Conservation (phyloP, 192 early-diverging fungal species). For the Anaeromyces robustus region DNA sequence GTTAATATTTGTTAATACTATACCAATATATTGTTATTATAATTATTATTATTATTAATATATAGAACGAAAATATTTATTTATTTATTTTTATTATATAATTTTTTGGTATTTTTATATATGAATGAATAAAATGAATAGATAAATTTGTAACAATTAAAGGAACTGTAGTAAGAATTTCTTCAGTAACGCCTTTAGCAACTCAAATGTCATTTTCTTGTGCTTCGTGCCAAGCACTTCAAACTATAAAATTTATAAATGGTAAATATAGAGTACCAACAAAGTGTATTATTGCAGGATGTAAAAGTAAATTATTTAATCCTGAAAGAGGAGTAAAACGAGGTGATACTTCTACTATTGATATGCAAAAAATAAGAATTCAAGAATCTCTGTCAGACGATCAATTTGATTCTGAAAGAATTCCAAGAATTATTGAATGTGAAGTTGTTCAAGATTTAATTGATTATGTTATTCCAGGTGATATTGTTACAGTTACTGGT, state of each 20-base stretch:
- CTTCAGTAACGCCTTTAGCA: conserved; percentile 51
- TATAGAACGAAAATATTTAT: too few relatives aligned
- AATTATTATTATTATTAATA: too few relatives aligned
- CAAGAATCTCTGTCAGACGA: conserved; percentile 67
- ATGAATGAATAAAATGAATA: conserved; percentile 6
- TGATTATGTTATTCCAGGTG: conserved; percentile 62
- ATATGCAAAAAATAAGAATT: conserved; percentile 63
- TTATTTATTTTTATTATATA: too few relatives aligned
- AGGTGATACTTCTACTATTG: conserved; percentile 35
- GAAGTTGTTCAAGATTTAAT: conserved; percentile 62
- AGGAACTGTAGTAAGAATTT: conserved; percentile 67
- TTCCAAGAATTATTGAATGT: conserved; percentile 63
- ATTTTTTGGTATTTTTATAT: too few relatives aligned
- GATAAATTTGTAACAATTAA: conserved; percentile 48
- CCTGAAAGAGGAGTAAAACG: conserved; percentile 29
- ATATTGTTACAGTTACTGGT: conserved; percentile 60
- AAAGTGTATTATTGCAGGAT: conserved; percentile 43
- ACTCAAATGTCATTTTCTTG: conserved; percentile 49
- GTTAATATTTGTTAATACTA: too few relatives aligned
- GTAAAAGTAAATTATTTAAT: conserved; percentile 46
- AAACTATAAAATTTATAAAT: conserved; percentile 42
- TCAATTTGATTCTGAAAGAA: conserved; percentile 43
- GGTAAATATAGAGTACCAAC: conserved; percentile 42
- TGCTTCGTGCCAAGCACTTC: conserved; percentile 8
- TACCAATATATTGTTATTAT: too few relatives aligned